Conservation (phyloP, 2,329 filamentous ascomycete genomes). For the Ophiosphaerella korrae region DNA sequence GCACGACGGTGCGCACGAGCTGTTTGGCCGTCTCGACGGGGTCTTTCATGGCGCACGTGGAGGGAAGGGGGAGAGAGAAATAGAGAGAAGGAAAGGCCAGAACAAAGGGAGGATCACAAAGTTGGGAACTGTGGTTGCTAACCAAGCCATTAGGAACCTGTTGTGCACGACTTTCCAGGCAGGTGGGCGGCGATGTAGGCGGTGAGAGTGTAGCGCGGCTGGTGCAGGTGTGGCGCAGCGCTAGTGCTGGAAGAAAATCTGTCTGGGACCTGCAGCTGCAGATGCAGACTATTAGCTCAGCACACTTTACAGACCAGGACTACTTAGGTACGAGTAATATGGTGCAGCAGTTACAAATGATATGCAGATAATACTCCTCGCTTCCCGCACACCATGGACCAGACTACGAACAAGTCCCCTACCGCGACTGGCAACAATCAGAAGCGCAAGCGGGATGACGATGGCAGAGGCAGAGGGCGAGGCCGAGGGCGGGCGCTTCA, state of each 20-base stretch:
- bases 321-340: no score
- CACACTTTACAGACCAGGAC: no score
- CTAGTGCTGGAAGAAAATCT: constrained; percentile 27
- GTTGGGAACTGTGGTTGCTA: no score
- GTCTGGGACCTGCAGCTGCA: constrained; percentile 1
- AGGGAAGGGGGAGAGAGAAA: neutral
- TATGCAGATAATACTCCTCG: neutral
- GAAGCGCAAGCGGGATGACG: constrained; percentile 41
- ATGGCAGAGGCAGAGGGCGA: constrained; percentile 33
- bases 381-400: constrained; percentile 26
- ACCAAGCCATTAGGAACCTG: no score
- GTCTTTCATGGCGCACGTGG: constrained; percentile 42
- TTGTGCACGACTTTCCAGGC: no score
- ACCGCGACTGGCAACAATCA: constrained; percentile 21
- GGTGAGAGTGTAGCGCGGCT: neutral
- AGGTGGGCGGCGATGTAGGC: neutral
- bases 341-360: no score
- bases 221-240: no score
- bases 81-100: neutral
- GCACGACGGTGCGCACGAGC: constrained; percentile 82
- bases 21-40: constrained; percentile 72
- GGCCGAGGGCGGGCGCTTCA: constrained; percentile 43
- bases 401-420: constrained; percentile 24
- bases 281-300: neutral
- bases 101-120: no score